Evolutionary conservation across 148 eudicot species (phyloP).

Genomic region (Fagopyrum esculentum): DNA sequence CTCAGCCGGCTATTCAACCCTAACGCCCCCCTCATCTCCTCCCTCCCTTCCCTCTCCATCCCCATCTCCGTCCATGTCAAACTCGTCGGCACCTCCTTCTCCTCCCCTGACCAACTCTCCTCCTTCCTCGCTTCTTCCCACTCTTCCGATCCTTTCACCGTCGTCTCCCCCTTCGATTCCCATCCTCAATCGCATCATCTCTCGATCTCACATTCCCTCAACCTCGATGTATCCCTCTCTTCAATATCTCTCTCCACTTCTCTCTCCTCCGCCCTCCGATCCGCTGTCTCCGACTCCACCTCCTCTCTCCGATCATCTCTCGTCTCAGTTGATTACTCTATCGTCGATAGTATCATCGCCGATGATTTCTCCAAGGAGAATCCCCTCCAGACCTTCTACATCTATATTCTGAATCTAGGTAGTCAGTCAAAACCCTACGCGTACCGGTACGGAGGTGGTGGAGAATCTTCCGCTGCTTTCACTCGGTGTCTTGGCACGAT

Average conservation of each 20-base stretch:
- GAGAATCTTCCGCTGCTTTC: slow-evolving; percentile 48
- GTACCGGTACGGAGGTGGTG: slow-evolving; percentile 36
- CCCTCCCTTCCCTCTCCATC: slow-evolving; percentile 53
- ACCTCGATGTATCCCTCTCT: slow-evolving; percentile 34
- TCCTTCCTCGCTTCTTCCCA: slow-evolving; percentile 45
- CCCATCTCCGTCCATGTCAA: slow-evolving; percentile 39
- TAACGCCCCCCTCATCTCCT: slow-evolving; percentile 35
- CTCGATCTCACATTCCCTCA: slow-evolving; percentile 47
- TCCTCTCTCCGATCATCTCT: slow-evolving; percentile 50
- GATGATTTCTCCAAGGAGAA: slow-evolving; percentile 33
- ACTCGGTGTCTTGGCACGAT: slow-evolving; percentile 61
- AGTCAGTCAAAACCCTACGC: slow-evolving; percentile 55
- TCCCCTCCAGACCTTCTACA: slow-evolving; percentile 29
- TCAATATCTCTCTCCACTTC: slow-evolving; percentile 37
- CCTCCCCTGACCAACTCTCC: slow-evolving; percentile 34
- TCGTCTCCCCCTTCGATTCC: slow-evolving; percentile 46
- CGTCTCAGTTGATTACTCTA: slow-evolving; percentile 34
- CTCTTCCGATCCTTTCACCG: slow-evolving; percentile 61
- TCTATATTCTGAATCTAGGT: slow-evolving; percentile 64
- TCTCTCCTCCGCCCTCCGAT: slow-evolving; percentile 33
- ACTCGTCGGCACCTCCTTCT: slow-evolving; percentile 53
- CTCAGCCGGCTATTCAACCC: slow-evolving; percentile 21
- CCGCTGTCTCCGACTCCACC: slow-evolving; percentile 27
- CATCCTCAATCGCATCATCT: slow-evolving; percentile 25
- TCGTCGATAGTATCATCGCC: slow-evolving; percentile 43